Percentiles rank a stretch among this genome's conserved stretches.
phyloP scores from a whole-genome alignment of 257 asterid species.

The Vinca minor region DNA sequence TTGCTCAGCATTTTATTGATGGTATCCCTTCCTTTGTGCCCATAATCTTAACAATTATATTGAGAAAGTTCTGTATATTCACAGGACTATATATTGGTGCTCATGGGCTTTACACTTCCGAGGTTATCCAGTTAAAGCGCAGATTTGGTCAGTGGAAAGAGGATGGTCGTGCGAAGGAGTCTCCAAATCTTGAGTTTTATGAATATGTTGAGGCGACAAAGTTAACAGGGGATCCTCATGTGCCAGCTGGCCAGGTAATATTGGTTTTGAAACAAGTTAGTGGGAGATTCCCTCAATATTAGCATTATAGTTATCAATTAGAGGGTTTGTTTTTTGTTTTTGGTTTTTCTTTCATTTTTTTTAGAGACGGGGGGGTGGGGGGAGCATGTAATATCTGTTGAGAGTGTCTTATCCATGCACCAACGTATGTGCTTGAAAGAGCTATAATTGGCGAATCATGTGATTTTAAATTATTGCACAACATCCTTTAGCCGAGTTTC shows the following conservation, averaged over 20 bases:
- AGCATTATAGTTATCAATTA: no score
- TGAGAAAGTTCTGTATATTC: slow-evolving; percentile 13
- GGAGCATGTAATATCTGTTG: slow-evolving; percentile 1
- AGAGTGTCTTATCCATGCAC: background rate
- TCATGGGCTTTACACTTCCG: slow-evolving; percentile 76
- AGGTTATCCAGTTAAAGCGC: slow-evolving; percentile 78
- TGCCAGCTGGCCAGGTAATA: slow-evolving; percentile 96
- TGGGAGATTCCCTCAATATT: no score
- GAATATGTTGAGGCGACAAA: slow-evolving; percentile 96
- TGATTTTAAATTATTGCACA: background rate
- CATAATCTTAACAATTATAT: slow-evolving; percentile 6
- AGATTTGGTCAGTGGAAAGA: slow-evolving; percentile 96
- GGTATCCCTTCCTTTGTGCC: slow-evolving; percentile 12
- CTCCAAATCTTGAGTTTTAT: slow-evolving; percentile 63
- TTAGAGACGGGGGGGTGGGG: no score
- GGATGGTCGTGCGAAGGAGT: slow-evolving; percentile 51
- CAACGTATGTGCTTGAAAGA: background rate
- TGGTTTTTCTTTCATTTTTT: no score
- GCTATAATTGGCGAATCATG: slow-evolving; percentile 4
- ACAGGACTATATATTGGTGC: slow-evolving; percentile 91
- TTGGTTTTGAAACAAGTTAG: slow-evolving; percentile 3
- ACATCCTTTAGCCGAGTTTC: background rate
- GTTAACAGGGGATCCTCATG: slow-evolving; percentile 82
- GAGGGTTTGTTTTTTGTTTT: no score
- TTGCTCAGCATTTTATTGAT: background rate